Conservation (phyloP, 257 asterid genomes). For the Nyctanthes arbortristis region DNA sequence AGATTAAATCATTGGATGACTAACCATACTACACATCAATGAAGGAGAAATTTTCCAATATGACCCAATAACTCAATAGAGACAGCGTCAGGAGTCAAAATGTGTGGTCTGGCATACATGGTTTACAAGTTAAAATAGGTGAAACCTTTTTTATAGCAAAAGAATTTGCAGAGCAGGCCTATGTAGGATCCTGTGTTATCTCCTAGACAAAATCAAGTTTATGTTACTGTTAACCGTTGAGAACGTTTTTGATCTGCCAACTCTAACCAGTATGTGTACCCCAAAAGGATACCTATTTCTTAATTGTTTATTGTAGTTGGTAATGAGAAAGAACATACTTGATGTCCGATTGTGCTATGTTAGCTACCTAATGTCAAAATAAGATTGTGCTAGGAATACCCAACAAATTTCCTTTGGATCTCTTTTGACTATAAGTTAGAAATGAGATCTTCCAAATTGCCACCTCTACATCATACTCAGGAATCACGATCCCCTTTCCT, state of each 20-base stretch:
- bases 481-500: background rate
- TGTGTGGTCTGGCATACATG: background rate
- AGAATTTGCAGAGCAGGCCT: background rate
- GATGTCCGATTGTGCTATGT: background rate
- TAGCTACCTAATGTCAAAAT: background rate
- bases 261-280: background rate
- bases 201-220: background rate
- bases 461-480: background rate
- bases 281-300: background rate
- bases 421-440: background rate
- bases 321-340: background rate
- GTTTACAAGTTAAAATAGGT: background rate
- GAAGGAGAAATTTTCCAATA: background rate
- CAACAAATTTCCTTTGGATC: background rate
- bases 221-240: background rate
- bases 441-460: background rate
- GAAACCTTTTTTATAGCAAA: background rate
- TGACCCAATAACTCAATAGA: slow-evolving; percentile 10
- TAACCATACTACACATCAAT: slow-evolving; percentile 8
- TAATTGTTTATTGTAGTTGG: background rate
- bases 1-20: slow-evolving; percentile 16
- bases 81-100: slow-evolving; percentile 1
- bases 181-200: background rate
- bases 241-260: background rate
- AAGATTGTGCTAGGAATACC: background rate